Conservation (phyloP, 768 basidiomycete genomes). For the Lentinula guzmanii region DNA sequence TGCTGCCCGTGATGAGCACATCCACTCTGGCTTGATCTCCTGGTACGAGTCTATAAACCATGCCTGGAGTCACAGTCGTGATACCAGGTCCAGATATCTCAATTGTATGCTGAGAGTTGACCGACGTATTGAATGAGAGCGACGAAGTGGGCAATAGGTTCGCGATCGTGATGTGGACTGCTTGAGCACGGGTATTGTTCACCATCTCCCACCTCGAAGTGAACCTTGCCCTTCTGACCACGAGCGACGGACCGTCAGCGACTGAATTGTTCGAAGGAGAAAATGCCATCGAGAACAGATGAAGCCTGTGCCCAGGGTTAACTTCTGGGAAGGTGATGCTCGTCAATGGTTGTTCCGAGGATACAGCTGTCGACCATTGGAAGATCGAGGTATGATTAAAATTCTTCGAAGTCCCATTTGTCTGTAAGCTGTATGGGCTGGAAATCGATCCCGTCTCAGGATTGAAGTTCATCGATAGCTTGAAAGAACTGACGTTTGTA, state of each 20-base stretch:
- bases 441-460: not conserved
- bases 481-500: slow-evolving; percentile 30
- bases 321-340: slow-evolving; percentile 38
- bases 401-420: slow-evolving; percentile 25
- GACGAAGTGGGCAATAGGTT: slow-evolving; percentile 38
- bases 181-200: slow-evolving; percentile 32
- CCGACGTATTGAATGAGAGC: slow-evolving; percentile 20
- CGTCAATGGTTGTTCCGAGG: slow-evolving; percentile 31
- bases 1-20: slow-evolving; percentile 36
- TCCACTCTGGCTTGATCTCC: slow-evolving; percentile 46
- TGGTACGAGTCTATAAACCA: slow-evolving; percentile 39
- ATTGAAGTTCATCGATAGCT: not conserved
- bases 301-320: slow-evolving; percentile 27
- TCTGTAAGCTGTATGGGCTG: slow-evolving; percentile 41
- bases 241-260: slow-evolving; percentile 21
- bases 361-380: slow-evolving; percentile 37
- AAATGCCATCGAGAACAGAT: slow-evolving; percentile 40
- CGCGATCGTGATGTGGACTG: slow-evolving; percentile 44
- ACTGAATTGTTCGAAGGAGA: slow-evolving; percentile 21
- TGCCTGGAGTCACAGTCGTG: slow-evolving; percentile 34
- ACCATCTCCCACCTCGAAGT: slow-evolving; percentile 40
- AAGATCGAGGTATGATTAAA: slow-evolving; percentile 38
- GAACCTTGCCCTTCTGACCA: slow-evolving; percentile 37
- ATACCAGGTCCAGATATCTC: slow-evolving; percentile 32
- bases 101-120: slow-evolving; percentile 26